Percentiles rank a stretch among this genome's conserved stretches.
Evolutionary conservation across 208 protist genomes (phyloP).

Genomic region (Trypanosoma theileri): DNA sequence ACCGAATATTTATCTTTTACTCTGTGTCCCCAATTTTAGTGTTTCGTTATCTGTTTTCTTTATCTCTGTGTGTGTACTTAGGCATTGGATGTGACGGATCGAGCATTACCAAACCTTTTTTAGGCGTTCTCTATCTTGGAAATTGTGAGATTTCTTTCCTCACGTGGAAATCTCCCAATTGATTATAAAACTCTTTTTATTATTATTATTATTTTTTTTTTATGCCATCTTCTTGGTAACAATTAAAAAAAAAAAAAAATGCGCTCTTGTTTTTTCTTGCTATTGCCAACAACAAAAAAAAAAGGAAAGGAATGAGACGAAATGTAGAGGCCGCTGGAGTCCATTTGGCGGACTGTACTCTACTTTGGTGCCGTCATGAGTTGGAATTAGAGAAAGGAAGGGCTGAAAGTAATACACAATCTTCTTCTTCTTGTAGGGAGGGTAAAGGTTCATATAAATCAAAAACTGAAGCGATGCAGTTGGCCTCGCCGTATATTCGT

Average conservation of each 20-base stretch:
- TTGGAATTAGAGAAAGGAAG: constrained; percentile 28
- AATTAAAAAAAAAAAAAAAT: constrained; percentile 20
- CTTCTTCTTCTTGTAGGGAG: background rate
- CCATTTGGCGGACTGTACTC: constrained; percentile 42
- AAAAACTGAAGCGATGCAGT: constrained; percentile 6
- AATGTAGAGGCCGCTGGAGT: constrained; percentile 46
- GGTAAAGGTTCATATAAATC: constrained; percentile 4
- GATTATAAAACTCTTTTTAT: background rate
- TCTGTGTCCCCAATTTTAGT: background rate
- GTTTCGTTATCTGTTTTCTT: background rate
- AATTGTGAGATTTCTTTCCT: background rate
- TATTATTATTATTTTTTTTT: constrained; percentile 7
- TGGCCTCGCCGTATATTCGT: constrained; percentile 22
- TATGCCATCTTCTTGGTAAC: constrained; percentile 23
- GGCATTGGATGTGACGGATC: too few relatives aligned
- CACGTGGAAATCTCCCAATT: too few relatives aligned
- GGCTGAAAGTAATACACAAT: background rate
- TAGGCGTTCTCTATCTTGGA: too few relatives aligned
- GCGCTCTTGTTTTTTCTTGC: constrained; percentile 25
- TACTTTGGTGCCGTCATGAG: constrained; percentile 30
- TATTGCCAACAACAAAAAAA: background rate
- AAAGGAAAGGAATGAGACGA: constrained; percentile 8
- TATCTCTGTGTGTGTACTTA: background rate
- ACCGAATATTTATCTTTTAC: background rate
- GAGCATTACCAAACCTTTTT: too few relatives aligned